phyloP scores from a whole-genome alignment of 2,329 filamentous ascomycete genomes.

The Cordyceps cateniannulata region DNA sequence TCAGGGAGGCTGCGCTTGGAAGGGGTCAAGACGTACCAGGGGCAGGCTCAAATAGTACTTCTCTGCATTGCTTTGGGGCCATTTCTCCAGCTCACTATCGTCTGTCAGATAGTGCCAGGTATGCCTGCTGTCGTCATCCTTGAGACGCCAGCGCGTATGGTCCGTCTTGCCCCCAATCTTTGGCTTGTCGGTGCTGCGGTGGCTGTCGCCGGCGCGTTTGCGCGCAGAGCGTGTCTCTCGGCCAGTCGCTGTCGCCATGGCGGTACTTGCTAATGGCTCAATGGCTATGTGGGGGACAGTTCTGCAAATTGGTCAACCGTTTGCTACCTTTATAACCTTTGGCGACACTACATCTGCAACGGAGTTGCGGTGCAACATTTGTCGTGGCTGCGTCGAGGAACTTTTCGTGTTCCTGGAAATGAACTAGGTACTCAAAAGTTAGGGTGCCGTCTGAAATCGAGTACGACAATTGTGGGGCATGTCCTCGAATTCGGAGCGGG shows the following conservation, averaged over 20 bases:
- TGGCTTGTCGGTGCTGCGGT: constrained; percentile 37
- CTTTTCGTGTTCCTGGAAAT: not conserved
- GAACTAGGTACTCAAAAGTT: not conserved
- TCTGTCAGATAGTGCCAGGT: constrained; percentile 91
- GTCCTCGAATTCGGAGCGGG: constrained; percentile 8
- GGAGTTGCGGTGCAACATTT: constrained; percentile 5
- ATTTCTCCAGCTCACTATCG: constrained; percentile 60
- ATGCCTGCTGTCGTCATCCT: constrained; percentile 75
- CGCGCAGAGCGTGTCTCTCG: constrained; percentile 28
- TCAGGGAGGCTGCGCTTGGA: not conserved
- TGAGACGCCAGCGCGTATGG: constrained; percentile 73
- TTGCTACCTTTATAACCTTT: constrained; percentile 10
- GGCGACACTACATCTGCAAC: not conserved
- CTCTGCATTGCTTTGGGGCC: constrained; percentile 86
- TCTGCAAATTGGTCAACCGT: not conserved
- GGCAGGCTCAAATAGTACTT: constrained; percentile 80
- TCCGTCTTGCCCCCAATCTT: constrained; percentile 61
- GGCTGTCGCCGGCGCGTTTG: constrained; percentile 37
- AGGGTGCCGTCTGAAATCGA: not conserved
- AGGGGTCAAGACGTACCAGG: constrained; percentile 46
- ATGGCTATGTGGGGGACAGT: not conserved
- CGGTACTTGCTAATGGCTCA: not conserved
- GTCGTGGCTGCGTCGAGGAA: not conserved
- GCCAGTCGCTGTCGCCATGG: constrained; percentile 26
- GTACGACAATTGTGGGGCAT: constrained; percentile 3